Percentiles rank a stretch among this genome's conserved stretches.
These are phyloP conservation scores for Saturnispora saitoi DNA, from an alignment of 805 yeast genomes.

Conservation along the genomic window DNA sequence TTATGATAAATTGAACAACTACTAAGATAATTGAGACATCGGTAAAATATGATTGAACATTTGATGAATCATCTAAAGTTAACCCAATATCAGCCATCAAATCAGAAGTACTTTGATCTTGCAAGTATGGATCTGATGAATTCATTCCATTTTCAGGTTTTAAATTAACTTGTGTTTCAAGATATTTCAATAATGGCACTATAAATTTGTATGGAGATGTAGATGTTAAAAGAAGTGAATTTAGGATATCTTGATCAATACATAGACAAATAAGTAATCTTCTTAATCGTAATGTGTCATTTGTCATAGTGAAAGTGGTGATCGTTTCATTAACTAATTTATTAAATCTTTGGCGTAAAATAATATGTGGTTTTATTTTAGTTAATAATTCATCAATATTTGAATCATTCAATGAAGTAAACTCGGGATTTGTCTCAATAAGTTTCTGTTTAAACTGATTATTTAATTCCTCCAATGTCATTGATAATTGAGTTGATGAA, in stretches of 20 bases:
- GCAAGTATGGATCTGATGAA: constrained; percentile 10
- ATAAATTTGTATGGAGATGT: constrained; percentile 36
- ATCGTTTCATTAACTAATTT: constrained; percentile 28
- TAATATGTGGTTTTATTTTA: constrained; percentile 38
- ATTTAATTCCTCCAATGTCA: constrained; percentile 12
- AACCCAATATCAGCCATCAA: constrained; percentile 22
- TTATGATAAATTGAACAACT: constrained; percentile 27
- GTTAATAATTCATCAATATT: constrained; percentile 42
- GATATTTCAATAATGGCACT: constrained; percentile 38
- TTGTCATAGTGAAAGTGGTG: constrained; percentile 29
- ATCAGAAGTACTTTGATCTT: constrained; percentile 18
- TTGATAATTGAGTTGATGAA: background rate
- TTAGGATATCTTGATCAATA: constrained; percentile 34
- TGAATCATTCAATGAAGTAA: constrained; percentile 44
- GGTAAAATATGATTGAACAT: constrained; percentile 52
- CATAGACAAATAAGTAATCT: constrained; percentile 46
- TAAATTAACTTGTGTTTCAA: constrained; percentile 36
- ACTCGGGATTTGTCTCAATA: constrained; percentile 38
- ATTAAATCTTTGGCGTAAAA: constrained; percentile 35
- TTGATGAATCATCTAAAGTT: constrained; percentile 53
- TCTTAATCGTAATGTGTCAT: constrained; percentile 37
- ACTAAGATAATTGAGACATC: constrained; percentile 58
- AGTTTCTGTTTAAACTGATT: constrained; percentile 19
- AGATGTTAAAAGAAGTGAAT: constrained; percentile 34
- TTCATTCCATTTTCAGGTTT: constrained; percentile 16